Evolutionary conservation across 225 moss, liverwort and hornwort species (phyloP).

Genomic region (Ulota crispa): DNA sequence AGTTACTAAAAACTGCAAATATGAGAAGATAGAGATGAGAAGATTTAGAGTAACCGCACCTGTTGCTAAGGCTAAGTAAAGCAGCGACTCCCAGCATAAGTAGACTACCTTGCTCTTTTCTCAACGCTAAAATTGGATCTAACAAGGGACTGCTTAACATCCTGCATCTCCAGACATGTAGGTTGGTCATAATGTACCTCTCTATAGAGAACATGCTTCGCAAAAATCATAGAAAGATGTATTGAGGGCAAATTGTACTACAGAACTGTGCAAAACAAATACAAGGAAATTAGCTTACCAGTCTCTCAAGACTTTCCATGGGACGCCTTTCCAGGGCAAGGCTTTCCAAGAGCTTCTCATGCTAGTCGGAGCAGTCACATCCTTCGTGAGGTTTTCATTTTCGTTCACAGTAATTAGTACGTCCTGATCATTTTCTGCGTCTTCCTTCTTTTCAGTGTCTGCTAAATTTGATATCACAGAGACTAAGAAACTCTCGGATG

Average conservation of each 20-base stretch:
- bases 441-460: constrained; percentile 33
- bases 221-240: neutral
- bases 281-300: constrained; percentile 9
- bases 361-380: constrained; percentile 4
- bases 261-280: neutral
- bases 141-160: constrained; percentile 29
- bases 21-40: neutral
- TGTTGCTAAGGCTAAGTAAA: constrained; percentile 51
- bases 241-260: neutral
- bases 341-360: constrained; percentile 28
- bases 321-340: constrained; percentile 24
- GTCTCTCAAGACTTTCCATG: constrained; percentile 25
- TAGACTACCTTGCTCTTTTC: constrained; percentile 47
- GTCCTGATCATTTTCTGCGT: constrained; percentile 26
- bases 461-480: constrained; percentile 42
- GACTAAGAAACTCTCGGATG: constrained; percentile 40
- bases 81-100: constrained; percentile 57
- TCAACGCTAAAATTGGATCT: constrained; percentile 43
- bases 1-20: neutral
- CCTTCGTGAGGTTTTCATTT: constrained; percentile 23
- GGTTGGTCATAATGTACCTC: neutral
- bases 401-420: constrained; percentile 32
- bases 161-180: constrained; percentile 36
- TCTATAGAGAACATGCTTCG: neutral
- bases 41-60: constrained; percentile 22